Percentiles rank a stretch among this genome's conserved stretches.
Evolutionary conservation across 2,329 filamentous ascomycete genomes (phyloP).

Genomic region (Nemania diffusa): DNA sequence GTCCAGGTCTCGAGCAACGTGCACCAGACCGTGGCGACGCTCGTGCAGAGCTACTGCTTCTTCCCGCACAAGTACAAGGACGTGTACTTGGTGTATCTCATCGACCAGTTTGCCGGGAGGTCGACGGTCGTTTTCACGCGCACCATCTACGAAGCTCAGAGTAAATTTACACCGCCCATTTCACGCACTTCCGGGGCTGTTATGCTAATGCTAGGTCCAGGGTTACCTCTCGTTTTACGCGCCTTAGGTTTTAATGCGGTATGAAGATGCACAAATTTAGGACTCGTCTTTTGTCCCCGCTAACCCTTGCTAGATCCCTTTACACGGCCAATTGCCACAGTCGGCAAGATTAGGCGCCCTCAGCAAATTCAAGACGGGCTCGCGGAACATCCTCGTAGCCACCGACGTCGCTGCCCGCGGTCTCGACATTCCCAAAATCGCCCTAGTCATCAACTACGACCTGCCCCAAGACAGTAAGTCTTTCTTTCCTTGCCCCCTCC

Average conservation of each 20-base stretch:
- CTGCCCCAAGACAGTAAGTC: constrained; percentile 23
- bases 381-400: constrained; percentile 87
- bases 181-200: too few relatives aligned
- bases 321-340: constrained; percentile 80
- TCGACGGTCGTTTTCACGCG: constrained; percentile 90
- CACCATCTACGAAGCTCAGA: constrained; percentile 89
- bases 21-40: constrained; percentile 6
- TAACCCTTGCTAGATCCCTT: neutral
- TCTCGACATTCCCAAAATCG: constrained; percentile 92
- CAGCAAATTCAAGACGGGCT: constrained; percentile 85
- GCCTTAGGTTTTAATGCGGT: constrained; percentile 4
- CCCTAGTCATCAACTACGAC: constrained; percentile 81
- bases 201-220: neutral
- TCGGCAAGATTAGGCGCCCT: constrained; percentile 86
- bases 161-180: neutral
- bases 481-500: neutral
- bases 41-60: constrained; percentile 62
- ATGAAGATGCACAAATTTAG: neutral
- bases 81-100: constrained; percentile 83
- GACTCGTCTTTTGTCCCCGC: neutral
- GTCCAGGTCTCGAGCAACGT: constrained; percentile 8
- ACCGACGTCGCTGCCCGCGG: constrained; percentile 83
- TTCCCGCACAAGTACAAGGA: constrained; percentile 90
- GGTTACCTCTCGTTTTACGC: constrained; percentile 3
- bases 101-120: constrained; percentile 89